Evolutionary conservation across 2,329 filamentous ascomycete species (phyloP).

Genomic region (Allantophomopsis lycopodina): DNA sequence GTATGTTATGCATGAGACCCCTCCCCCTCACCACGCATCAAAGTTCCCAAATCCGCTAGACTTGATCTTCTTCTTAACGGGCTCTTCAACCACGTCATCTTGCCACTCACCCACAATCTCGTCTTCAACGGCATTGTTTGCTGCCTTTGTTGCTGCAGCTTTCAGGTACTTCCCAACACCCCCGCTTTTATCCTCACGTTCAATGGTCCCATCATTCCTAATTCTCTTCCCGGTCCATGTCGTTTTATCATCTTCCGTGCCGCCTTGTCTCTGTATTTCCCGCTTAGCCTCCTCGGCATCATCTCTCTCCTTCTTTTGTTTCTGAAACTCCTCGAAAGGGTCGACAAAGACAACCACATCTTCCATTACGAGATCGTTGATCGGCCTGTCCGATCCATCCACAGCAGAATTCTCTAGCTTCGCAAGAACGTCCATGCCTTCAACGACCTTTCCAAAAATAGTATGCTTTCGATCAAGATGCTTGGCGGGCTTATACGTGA

Average conservation of each 20-base stretch:
- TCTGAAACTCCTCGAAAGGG: conserved; percentile 87
- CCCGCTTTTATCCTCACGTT: conserved; percentile 25
- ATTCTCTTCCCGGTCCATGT: conserved; percentile 97
- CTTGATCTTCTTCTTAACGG: conserved; percentile 59
- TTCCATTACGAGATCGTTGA: conserved; percentile 66
- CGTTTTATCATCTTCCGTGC: conserved; percentile 73
- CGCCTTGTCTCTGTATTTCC: conserved; percentile 48
- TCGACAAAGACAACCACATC: conserved; percentile 82
- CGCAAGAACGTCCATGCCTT: conserved; percentile 56
- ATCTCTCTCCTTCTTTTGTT: conserved; percentile 55
- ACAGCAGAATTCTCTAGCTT: conserved; percentile 67
- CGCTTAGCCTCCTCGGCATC: conserved; percentile 41
- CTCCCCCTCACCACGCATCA: not conserved
- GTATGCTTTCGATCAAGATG: conserved; percentile 95
- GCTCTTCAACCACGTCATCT: conserved; percentile 50
- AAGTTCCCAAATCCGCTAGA: not conserved
- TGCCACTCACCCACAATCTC: conserved; percentile 25
- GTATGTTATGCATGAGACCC: no score
- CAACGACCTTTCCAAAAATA: conserved; percentile 81
- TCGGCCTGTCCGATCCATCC: conserved; percentile 62
- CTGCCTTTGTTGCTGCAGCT: conserved; percentile 22
- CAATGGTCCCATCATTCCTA: conserved; percentile 48
- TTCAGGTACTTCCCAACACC: conserved; percentile 75
- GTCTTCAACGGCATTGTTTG: conserved; percentile 30
- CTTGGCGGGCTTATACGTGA: conserved; percentile 71